Evolutionary conservation across 441 rosid species (phyloP), one percentile per base, ranked within the genome.

Genomic region (Pelargonium exstipulatum): DNA sequence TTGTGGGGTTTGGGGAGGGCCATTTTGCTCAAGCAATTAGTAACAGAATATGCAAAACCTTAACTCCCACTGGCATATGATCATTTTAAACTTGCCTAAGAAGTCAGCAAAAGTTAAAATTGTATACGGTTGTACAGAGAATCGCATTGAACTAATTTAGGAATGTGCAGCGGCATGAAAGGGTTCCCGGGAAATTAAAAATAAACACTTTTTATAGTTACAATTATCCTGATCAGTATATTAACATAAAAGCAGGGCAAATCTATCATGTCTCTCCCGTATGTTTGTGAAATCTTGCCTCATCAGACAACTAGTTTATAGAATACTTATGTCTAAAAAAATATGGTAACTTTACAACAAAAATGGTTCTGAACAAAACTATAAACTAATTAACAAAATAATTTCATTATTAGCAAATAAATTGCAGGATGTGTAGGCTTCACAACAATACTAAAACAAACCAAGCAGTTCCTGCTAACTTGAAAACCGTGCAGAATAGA

Each of bases 291-390:
- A 62, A 60, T 13, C 45, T 9, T 16, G 10, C 14, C 43, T 62
- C 20, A 58, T 37, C n/a, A 62, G 48, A 69, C 7, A 66, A 74
- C 22, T 67, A 43, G 13, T 24, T 64, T 24, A 57, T 43, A 16
- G 61, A 69, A 68, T 46, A 73, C 58, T 69, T 65, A 1, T 64
- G 5, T 63, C 45, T 35, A 14, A 17, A 17, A 8, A 14, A 5
- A 45, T 24, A 5, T 0, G 43, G 10, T 62, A 22, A 64, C 13
- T 2, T 5, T 49, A 7, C 8, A 53, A 37, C 35, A 43, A 64
- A 49, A 64, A 65, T 63, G 55, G 46, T 64, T 48, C 16, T 35
- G 26, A 26, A 64, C 49, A 40, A 3, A 46, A 13, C 65, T 62
- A 62, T 13, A 0, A 49, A 7, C 46, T 4, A 7, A 42, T 42